These are phyloP conservation scores for Colletotrichum tropicale DNA, from an alignment of 2,329 filamentous ascomycete genomes.

Conservation along the genomic window DNA sequence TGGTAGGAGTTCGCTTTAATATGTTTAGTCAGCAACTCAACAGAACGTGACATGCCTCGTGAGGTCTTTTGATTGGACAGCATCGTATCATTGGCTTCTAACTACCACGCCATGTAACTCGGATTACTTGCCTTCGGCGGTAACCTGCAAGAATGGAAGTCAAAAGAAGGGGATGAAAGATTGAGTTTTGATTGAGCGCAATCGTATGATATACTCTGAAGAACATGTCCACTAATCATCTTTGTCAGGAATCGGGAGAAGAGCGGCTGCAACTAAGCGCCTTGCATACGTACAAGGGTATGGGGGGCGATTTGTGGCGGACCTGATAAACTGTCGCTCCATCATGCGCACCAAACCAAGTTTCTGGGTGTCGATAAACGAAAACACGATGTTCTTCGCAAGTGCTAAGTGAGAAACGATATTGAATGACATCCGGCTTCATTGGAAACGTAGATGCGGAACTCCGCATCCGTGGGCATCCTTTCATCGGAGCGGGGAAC, in stretches of 20 bases:
- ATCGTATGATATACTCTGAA: too few relatives aligned
- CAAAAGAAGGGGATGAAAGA: too few relatives aligned
- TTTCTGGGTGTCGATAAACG: neutral
- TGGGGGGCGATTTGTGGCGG: too few relatives aligned
- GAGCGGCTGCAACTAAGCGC: too few relatives aligned
- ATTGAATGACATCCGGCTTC: neutral
- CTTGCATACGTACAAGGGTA: too few relatives aligned
- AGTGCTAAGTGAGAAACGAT: neutral
- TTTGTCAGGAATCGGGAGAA: too few relatives aligned
- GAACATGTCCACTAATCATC: too few relatives aligned
- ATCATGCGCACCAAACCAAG: neutral
- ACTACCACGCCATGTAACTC: neutral
- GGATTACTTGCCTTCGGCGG: too few relatives aligned
- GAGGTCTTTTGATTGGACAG: neutral
- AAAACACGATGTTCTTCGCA: neutral
- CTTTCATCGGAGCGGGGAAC: neutral
- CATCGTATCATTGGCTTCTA: neutral
- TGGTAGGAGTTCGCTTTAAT: neutral
- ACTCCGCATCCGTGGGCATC: neutral
- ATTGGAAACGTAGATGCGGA: neutral
- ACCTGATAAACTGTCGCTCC: too few relatives aligned
- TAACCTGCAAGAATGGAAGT: too few relatives aligned
- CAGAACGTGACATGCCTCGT: neutral
- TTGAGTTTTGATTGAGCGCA: too few relatives aligned
- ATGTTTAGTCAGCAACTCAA: neutral